Conservation (phyloP, 495 filamentous ascomycete genomes). For the Penicillium mononematosum region DNA sequence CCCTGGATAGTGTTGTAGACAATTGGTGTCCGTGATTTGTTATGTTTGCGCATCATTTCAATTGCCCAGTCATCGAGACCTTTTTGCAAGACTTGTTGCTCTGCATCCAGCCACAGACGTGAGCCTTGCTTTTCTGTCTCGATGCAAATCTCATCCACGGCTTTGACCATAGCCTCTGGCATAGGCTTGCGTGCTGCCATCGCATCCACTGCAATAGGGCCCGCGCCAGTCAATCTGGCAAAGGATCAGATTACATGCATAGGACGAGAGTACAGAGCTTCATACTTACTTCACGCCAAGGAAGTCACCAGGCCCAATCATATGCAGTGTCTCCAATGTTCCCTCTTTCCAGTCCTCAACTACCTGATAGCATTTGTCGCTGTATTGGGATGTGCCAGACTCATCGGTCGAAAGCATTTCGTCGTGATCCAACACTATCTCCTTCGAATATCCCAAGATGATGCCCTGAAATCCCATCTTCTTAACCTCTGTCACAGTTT, state of each 20-base stretch:
- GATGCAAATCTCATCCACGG: conserved; percentile 35
- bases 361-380: conserved; percentile 42
- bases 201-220: conserved; percentile 30
- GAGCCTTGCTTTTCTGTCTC: conserved; percentile 31
- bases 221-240: conserved; percentile 35
- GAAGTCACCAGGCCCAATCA: conserved; percentile 67
- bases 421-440: conserved; percentile 62
- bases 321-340: conserved; percentile 64
- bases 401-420: conserved; percentile 30
- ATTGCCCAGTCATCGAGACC: conserved; percentile 39
- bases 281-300: conserved; percentile 67
- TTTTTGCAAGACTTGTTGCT: conserved; percentile 38
- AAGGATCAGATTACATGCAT: neutral
- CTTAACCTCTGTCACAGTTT: conserved; percentile 59
- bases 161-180: conserved; percentile 26
- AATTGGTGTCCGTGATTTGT: conserved; percentile 23
- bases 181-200: conserved; percentile 27
- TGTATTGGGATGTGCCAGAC: conserved; percentile 16
- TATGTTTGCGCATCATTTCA: conserved; percentile 42
- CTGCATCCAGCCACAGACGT: conserved; percentile 40
- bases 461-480: conserved; percentile 74
- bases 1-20: conserved; percentile 45
- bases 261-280: neutral
- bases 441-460: conserved; percentile 74
- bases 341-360: conserved; percentile 68